Evolutionary conservation across 495 filamentous ascomycete genomes (phyloP), one percentile per base, ranked within the genome.

Genomic region (Podospora tetraspora): DNA sequence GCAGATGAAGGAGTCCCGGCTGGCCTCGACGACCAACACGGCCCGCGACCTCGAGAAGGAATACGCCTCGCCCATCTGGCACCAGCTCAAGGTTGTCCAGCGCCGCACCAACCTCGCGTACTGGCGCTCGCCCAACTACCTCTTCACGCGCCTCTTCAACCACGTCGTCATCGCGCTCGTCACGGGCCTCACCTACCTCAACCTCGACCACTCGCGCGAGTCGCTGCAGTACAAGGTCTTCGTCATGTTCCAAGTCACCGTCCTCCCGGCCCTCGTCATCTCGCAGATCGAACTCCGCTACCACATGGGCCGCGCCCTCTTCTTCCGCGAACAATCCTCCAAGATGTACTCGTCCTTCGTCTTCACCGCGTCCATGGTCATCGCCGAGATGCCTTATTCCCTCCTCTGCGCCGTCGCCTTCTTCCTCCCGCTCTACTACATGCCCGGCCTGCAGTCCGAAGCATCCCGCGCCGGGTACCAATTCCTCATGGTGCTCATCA

Each of bases 171-270:
- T 94, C 67, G 85, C 89, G 8, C 72, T 96, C 13, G 77, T 94
- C 60, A 92, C 89, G 0, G 92, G 92, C 34, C 81, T 96, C 21
- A 87, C 86, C 27, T 95, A 87, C 73, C 78, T 92, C 23, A 79
- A 90, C 10, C 84, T 93, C 3, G 87, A 91, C 69, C 74, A 92
- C 68, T 89, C 87, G 1, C 84, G 89, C 5, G 77, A 87, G 3
- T 89, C 86, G 5, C 80, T 94, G 22, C 92, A 96, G 71, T 89
- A 93, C 78, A 87, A 87, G 58, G 85, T 96, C 68, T 95, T 96
- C 77, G 85, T 92, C 76, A 88, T 92, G 73, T 95, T 94, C 83
- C 91, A 93, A 76, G 83, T 90, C 64, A 93, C 89, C 3, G 87
- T 93, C 13, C 81, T 94, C 2, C 89, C 90, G 1, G 89, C 90